Percentiles rank a stretch among this genome's conserved stretches.
phyloP scores from a whole-genome alignment of 208 protist genomes.

The Acanthamoeba healyi region DNA sequence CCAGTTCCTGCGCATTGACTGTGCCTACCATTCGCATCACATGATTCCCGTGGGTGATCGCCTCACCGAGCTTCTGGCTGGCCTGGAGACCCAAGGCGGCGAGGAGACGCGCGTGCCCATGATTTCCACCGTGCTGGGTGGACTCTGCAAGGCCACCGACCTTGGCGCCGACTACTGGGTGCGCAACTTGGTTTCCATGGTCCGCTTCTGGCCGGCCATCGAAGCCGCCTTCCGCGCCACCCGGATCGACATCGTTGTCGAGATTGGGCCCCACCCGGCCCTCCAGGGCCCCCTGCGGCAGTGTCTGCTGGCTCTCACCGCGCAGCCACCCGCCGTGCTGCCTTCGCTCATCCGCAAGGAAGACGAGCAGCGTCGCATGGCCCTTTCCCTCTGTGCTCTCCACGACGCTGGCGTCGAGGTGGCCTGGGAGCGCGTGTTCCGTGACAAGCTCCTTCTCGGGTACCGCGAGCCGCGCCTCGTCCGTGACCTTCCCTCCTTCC shows the following conservation, averaged over 20 bases:
- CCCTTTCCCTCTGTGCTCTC: constrained; percentile 51
- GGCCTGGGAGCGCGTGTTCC: not conserved
- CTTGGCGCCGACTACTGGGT: constrained; percentile 57
- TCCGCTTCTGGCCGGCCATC: constrained; percentile 65
- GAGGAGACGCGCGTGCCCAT: constrained; percentile 34
- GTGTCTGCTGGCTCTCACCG: constrained; percentile 11
- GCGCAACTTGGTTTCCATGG: constrained; percentile 52
- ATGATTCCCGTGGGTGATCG: constrained; percentile 24
- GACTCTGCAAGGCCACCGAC: not conserved
- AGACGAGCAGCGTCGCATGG: not conserved
- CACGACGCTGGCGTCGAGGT: constrained; percentile 40
- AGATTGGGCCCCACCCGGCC: constrained; percentile 47
- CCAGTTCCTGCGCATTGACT: constrained; percentile 47
- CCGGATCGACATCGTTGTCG: constrained; percentile 32
- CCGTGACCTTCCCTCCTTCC: constrained; percentile 25
- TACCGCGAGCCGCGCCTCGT: constrained; percentile 18
- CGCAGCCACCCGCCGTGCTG: constrained; percentile 20
- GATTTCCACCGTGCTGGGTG: constrained; percentile 46
- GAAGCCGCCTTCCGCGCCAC: not conserved
- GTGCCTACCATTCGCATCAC: constrained; percentile 65
- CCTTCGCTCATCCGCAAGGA: constrained; percentile 55
- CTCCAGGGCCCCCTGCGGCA: constrained; percentile 37
- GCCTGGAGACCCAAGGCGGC: constrained; percentile 2
- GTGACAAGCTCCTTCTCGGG: not conserved
- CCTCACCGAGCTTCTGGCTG: constrained; percentile 18